Percentiles rank a stretch among this genome's conserved stretches.
Evolutionary conservation across 2,329 filamentous ascomycete species (phyloP).

Genomic region (Paecilomyces variotii): DNA sequence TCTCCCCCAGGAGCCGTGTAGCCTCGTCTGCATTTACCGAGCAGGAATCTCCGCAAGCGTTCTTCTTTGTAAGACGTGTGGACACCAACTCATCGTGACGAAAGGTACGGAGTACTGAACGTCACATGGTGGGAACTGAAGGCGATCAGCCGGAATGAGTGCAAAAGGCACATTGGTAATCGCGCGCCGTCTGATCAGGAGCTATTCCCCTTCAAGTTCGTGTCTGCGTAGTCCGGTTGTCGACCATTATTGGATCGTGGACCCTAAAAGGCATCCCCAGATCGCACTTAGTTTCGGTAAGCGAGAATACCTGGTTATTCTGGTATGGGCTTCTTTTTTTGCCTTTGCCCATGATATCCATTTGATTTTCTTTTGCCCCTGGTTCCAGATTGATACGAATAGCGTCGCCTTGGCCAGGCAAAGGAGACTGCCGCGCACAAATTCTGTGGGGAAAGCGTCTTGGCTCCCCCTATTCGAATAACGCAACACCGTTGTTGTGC

Average conservation of each 20-base stretch:
- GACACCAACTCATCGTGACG: not conserved
- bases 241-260: not conserved
- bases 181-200: not conserved
- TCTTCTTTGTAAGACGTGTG: not conserved
- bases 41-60: not conserved
- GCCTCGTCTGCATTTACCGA: not conserved
- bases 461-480: not conserved
- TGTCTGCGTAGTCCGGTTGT: not conserved
- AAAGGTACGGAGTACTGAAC: not conserved
- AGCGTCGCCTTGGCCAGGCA: not conserved
- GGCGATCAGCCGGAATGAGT: not conserved
- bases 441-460: not conserved
- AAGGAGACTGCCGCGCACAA: not conserved
- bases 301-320: not conserved
- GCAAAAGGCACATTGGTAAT: not conserved
- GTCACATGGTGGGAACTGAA: not conserved
- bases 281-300: not conserved
- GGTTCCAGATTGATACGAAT: not conserved
- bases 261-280: not conserved
- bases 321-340: not conserved
- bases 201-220: not conserved
- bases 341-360: not conserved
- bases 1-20: not conserved
- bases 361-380: not conserved
- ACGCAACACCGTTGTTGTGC: not conserved